Base-by-base conservation (phyloP, 768 basidiomycete genomes). In the Phanerochaete carnosa region DNA sequence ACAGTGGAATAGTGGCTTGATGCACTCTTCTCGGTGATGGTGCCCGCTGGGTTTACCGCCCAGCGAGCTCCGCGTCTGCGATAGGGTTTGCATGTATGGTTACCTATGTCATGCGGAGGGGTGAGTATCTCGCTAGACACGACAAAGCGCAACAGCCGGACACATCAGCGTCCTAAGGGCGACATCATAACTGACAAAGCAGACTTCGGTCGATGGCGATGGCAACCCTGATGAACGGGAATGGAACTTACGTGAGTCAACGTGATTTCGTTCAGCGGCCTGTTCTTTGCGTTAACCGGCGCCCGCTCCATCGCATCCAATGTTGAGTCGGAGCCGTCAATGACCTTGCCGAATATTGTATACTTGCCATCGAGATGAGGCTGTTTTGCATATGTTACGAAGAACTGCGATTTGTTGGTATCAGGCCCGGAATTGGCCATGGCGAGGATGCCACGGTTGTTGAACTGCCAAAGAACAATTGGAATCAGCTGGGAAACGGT, bases 391-490 rank as follows among this genome's bases (percentile, higher is more conserved):
- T 98, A 98, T 2, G 92, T 87, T 69, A 95, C 81, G 71, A 94
- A 94, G 72, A 94, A 94, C 71, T 94, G 91, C 46, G 81, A 89
- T 75, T 96, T 98, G 78, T 98, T 99, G 33, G 90, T 86, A 72
- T 97, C 93, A 11, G 88, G 87, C 1, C 97, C 97, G 8, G 92
- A 89, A 75, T 98, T 99, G 58, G 97, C 97, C 95, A 98, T 98
- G 29, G 97, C 97, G 16, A 98, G 88, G 65, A 98, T 82, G 19
- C 97, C 97, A 62, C 97, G 86, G 55, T 87, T 79, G 73, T 98
- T 98, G 78, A 99, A 98, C 96, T 98, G 70, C 26, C 26, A 43
- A 16, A 19, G 2, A 35, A 16, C n/a, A 58, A 11, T 37, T 64
- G 33, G 33, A 15, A 46, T 32, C 22, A 55, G 49, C 43, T 58